Base-by-base conservation (phyloP, 306 rosid genomes). In the Fagus crenata region DNA sequence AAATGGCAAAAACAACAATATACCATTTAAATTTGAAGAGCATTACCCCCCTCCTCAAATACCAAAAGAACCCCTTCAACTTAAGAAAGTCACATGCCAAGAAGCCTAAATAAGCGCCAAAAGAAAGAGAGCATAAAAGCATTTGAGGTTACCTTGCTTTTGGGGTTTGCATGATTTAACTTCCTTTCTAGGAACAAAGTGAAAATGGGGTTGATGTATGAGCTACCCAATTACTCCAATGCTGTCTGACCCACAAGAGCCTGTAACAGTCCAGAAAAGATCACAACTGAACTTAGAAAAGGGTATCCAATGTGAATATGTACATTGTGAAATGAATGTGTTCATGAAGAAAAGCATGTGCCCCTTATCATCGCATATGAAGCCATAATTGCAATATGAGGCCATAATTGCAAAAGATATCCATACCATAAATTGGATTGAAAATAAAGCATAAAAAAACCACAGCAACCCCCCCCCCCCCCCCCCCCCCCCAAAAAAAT, bases 151-250 rank as follows among this genome's bases (percentile, higher is more conserved):
- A 96, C 98, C 99, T 91, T 81, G 97, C 84, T 88, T 96, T 96
- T 14, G 99, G 91, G 84, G 99, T 92, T 88, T 96, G 99, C 99
- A 96, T 96, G 60, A 67, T 86, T 84, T 77, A 65, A 58, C 60
- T 74, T 65, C 69, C 85, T 83, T 78, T 78, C 61, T 28, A 54
- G 59, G 75, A 78, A 56, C 84, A 54, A 82, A 82, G 77, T 54
- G 22, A 74, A 84, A 75, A 72, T 1, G 68, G 63, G 39, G 76
- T 75, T 67, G 76, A 78, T 80, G 72, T 76, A 81, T 74, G 81
- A 77, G 82, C 82, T 84, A 73, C 75, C 69, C 28, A 22, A 22
- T 82, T 35, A 61, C 86, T 89, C 88, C 81, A 90, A 87, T 86
- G 91, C 89, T 82, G 79, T 77, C 90, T 84, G 92, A 81, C 98